phyloP scores from a whole-genome alignment of 495 filamentous ascomycete species.

The Lepidopterella palustris region DNA sequence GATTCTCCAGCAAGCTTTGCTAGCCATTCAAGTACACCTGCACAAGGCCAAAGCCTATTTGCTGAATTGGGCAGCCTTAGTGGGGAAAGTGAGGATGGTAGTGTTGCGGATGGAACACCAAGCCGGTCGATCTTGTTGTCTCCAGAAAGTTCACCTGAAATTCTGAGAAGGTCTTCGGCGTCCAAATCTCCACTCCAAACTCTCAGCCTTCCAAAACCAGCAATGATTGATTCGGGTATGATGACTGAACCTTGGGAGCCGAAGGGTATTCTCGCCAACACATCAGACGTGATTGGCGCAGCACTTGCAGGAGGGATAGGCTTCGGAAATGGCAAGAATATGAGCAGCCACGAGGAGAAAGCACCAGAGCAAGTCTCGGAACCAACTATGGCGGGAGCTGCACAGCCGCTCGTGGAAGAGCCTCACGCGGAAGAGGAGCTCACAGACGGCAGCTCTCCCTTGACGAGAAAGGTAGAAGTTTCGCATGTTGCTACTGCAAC shows the following conservation, averaged over 20 bases:
- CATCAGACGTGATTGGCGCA: slow-evolving; percentile 14
- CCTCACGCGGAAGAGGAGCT: neutral
- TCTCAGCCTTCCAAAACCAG: slow-evolving; percentile 32
- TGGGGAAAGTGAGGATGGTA: slow-evolving; percentile 53
- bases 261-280: slow-evolving; percentile 16
- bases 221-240: slow-evolving; percentile 50
- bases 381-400: neutral
- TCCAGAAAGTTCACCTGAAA: slow-evolving; percentile 26
- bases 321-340: slow-evolving; percentile 13
- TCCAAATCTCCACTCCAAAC: slow-evolving; percentile 12
- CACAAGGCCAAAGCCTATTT: slow-evolving; percentile 73
- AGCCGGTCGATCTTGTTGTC: slow-evolving; percentile 30
- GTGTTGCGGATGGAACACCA: slow-evolving; percentile 42
- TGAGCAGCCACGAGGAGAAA: neutral
- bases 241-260: slow-evolving; percentile 75
- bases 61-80: slow-evolving; percentile 79
- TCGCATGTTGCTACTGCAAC: neutral
- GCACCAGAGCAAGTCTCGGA: neutral
- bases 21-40: slow-evolving; percentile 44
- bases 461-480: neutral
- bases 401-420: neutral
- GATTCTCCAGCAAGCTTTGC: slow-evolving; percentile 56
- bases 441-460: neutral
- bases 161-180: slow-evolving; percentile 3
- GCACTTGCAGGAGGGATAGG: slow-evolving; percentile 22